Evolutionary conservation across 495 filamentous ascomycete genomes (phyloP), one percentile per base, ranked within the genome.

Genomic region (Neurospora tetraspora): DNA sequence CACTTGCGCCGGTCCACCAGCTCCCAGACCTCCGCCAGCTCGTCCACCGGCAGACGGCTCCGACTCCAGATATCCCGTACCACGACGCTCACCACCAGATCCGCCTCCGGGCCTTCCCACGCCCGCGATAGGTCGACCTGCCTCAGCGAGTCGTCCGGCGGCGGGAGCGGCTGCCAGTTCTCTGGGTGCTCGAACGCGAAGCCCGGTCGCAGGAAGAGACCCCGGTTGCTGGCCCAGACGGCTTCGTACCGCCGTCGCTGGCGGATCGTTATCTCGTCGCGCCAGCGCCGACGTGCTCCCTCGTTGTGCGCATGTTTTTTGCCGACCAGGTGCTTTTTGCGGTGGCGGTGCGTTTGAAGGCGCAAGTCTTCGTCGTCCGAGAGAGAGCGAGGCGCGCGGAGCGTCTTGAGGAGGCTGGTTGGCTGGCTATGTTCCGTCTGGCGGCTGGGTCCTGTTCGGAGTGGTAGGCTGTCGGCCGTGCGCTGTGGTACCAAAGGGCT

Each of bases 221-320:
- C 95, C 72, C 89, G 89, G 77, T 99, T 98, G 20, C 93, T 94
- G 34, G 96, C 96, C 94, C 94, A 99, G 4, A 99, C 91, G 5
- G 94, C 96, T 82, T 98, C 96, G 77, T 98, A 98, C n/a, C 95
- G 86, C 76, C 92, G 93, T 43, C 94, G 86, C 77, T 98, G 93
- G 10, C 89, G 82, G 72, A 91, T 88, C 0, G 92, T 92, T 45
- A 98, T 86, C 71, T 89, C 85, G 72, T 92, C 90, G 39, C 91
- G 85, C 93, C 94, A 98, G n/a, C 92, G 87, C 77, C 90, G 92
- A 27, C 94, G 89, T 45, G 92, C 87, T 4, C 94, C 94, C 80
- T 98, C 94, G 77, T 92, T 90, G 78, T 98, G 94, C 74, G 94
- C 93, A 79, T 99, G 81, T 83, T 88, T 80, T 84, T 88, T 78